Evolutionary conservation across 1,284 basidiomycete genomes (phyloP).

Genomic region (Ustilago loliicola): DNA sequence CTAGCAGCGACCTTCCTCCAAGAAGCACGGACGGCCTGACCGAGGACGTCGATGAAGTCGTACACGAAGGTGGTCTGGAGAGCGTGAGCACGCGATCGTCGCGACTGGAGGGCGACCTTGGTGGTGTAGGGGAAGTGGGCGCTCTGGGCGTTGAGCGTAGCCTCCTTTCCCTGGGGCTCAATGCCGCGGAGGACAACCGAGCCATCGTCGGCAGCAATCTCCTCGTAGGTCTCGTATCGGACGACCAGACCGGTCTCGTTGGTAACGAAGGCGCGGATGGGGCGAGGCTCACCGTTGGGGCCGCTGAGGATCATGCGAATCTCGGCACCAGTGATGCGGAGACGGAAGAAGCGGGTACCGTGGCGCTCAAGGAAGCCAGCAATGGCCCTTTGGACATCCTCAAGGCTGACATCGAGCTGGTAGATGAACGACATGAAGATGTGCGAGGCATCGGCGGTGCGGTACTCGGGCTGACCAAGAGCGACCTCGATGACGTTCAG

Average conservation of each 20-base stretch:
- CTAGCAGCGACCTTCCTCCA: slow-evolving; percentile 81
- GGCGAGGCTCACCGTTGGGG: slow-evolving; percentile 84
- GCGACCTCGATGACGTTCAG: slow-evolving; percentile 87
- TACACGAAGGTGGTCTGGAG: slow-evolving; percentile 97
- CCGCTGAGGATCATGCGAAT: slow-evolving; percentile 95
- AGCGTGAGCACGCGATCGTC: slow-evolving; percentile 98
- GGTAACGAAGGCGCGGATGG: slow-evolving; percentile 96
- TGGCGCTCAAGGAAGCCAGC: slow-evolving; percentile 94
- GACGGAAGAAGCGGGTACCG: slow-evolving; percentile 95
- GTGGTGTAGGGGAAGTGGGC: slow-evolving; percentile 81
- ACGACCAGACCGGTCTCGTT: slow-evolving; percentile 99
- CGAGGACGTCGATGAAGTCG: slow-evolving; percentile 98
- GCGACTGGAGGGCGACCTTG: slow-evolving; percentile 98
- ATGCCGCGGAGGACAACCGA: slow-evolving; percentile 88
- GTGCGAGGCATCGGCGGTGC: slow-evolving; percentile 68
- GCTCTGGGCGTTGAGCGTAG: slow-evolving; percentile 60
- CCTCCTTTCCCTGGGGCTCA: slow-evolving; percentile 48
- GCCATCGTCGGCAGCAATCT: slow-evolving; percentile 95
- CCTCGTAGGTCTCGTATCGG: slow-evolving; percentile 98
- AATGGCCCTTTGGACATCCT: slow-evolving; percentile 94
- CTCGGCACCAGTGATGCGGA: slow-evolving; percentile 97
- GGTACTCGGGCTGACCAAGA: slow-evolving; percentile 66
- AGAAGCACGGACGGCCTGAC: slow-evolving; percentile 92
- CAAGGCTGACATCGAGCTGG: slow-evolving; percentile 92
- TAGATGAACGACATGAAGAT: slow-evolving; percentile 93